phyloP scores from a whole-genome alignment of 306 rosid species.

The Echinosophora koreensis region DNA sequence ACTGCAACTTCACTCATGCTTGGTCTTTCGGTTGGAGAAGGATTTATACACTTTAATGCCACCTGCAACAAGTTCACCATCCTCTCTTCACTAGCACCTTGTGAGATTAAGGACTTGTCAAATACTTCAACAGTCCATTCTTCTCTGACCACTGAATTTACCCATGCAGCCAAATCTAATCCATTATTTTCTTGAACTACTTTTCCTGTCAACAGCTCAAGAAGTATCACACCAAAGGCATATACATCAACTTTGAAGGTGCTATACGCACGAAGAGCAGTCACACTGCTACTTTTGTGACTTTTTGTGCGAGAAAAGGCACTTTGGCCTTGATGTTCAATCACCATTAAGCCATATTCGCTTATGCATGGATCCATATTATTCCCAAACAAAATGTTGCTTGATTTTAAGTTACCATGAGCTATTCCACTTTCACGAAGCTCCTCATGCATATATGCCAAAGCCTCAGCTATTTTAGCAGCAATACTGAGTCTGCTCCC shows the following conservation, averaged over 20 bases:
- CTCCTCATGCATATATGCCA: slow-evolving; percentile 63
- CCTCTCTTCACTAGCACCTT: slow-evolving; percentile 64
- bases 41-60: slow-evolving; percentile 59
- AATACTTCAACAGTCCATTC: slow-evolving; percentile 66
- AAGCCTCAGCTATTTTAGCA: slow-evolving; percentile 54
- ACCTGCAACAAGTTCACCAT: slow-evolving; percentile 64
- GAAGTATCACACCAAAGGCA: slow-evolving; percentile 66
- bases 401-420: slow-evolving; percentile 66
- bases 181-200: slow-evolving; percentile 55
- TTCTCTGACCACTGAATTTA: slow-evolving; percentile 59
- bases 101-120: slow-evolving; percentile 48
- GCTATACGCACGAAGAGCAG: slow-evolving; percentile 28
- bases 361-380: slow-evolving; percentile 61
- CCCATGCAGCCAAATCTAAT: slow-evolving; percentile 59
- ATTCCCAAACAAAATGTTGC: slow-evolving; percentile 61
- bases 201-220: slow-evolving; percentile 66
- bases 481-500: slow-evolving; percentile 63
- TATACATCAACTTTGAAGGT: slow-evolving; percentile 61
- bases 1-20: slow-evolving; percentile 49
- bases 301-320: slow-evolving; percentile 21
- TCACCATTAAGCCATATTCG: slow-evolving; percentile 66
- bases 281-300: slow-evolving; percentile 22
- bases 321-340: slow-evolving; percentile 52
- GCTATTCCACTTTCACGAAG: slow-evolving; percentile 55
- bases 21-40: slow-evolving; percentile 57